These are phyloP conservation scores for Helenozyma baotianmanensis DNA, from an alignment of 805 yeast genomes.

Conservation along the genomic window DNA sequence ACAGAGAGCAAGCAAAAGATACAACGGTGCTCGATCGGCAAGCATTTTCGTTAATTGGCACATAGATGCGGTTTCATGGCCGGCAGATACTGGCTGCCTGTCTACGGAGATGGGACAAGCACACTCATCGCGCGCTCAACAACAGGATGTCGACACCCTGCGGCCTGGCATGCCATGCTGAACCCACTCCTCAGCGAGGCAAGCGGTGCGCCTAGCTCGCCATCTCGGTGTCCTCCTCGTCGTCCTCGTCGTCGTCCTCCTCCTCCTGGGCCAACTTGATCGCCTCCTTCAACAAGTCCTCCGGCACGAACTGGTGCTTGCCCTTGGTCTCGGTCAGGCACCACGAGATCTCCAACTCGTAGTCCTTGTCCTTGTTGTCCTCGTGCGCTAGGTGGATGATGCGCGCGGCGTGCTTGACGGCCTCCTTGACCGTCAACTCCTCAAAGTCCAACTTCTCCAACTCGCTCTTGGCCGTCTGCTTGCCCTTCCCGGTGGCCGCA, in stretches of 20 bases:
- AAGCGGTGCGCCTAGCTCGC: no score
- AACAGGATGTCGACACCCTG: no score
- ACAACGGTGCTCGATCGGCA: no score
- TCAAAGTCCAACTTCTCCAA: conserved; percentile 82
- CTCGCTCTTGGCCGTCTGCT: conserved; percentile 97
- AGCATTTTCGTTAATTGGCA: no score
- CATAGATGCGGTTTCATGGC: no score
- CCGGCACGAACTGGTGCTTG: conserved; percentile 74
- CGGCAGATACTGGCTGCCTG: no score
- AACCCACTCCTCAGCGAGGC: no score
- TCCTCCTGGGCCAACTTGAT: conserved; percentile 78
- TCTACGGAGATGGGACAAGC: no score
- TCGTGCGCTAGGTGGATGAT: conserved; percentile 93
- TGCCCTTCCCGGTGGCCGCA: conserved; percentile 97
- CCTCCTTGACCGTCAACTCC: conserved; percentile 68
- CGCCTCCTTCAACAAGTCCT: conserved; percentile 77
- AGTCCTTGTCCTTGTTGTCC: conserved; percentile 95
- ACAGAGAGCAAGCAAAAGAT: no score
- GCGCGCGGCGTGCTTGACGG: conserved; percentile 89
- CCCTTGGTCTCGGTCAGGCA: conserved; percentile 78
- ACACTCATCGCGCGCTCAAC: no score
- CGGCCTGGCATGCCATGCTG: no score
- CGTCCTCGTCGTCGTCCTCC: conserved; percentile 71
- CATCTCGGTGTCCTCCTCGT: conserved; percentile 42
- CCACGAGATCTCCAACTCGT: conserved; percentile 94